These are phyloP conservation scores for Heimioporus sp. DNA, from an alignment of 768 basidiomycete species.

Conservation along the genomic window DNA sequence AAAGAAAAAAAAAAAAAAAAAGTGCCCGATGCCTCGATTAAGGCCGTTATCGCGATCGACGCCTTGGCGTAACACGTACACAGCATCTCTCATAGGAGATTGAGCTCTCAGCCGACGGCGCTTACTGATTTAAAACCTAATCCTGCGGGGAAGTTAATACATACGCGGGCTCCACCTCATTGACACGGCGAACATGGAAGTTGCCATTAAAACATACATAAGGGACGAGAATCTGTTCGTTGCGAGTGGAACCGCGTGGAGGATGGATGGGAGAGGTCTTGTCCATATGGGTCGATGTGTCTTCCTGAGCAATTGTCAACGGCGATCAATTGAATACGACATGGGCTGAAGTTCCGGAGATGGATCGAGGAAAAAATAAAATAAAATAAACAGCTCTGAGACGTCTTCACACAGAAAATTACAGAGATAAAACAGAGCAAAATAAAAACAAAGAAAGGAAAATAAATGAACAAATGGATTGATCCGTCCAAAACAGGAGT, in stretches of 20 bases:
- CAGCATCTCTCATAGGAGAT: constrained; percentile 50
- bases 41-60: constrained; percentile 32
- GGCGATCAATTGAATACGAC: constrained; percentile 37
- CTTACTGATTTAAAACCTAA: constrained; percentile 7
- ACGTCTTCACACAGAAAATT: constrained; percentile 22
- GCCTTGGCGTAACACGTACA: constrained; percentile 17
- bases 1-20: constrained; percentile 5
- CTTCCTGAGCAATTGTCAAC: constrained; percentile 28
- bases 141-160: constrained; percentile 17
- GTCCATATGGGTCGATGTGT: constrained; percentile 31
- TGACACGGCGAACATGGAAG: constrained; percentile 6
- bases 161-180: constrained; percentile 1
- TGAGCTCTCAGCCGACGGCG: constrained; percentile 51
- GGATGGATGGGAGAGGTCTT: constrained; percentile 19
- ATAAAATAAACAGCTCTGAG: not conserved
- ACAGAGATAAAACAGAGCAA: constrained; percentile 13
- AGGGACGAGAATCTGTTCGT: constrained; percentile 10
- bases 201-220: constrained; percentile 6
- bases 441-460: constrained; percentile 20
- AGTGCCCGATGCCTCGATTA: constrained; percentile 22
- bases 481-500: not conserved
- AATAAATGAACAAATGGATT: constrained; percentile 3
- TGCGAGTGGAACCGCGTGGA: constrained; percentile 26
- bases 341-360: constrained; percentile 16
- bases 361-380: constrained; percentile 16